Conservation (phyloP, 441 rosid genomes). For the Viola pubescens region DNA sequence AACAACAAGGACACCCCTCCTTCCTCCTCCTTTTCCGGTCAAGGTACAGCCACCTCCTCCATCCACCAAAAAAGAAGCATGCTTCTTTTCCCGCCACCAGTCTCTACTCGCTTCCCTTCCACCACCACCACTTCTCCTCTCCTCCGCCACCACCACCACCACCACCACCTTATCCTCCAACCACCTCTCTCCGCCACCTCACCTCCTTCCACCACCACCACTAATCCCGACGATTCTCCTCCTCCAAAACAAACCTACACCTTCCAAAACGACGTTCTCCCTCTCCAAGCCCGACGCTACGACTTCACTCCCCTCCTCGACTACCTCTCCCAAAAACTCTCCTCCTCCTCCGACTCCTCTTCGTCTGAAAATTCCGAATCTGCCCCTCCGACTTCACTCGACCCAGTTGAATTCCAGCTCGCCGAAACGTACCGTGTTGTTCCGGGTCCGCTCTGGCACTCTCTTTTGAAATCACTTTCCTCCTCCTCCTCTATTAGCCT, state of each 20-base stretch:
- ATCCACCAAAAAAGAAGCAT: constrained; percentile 14
- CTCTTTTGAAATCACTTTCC: constrained; percentile 58
- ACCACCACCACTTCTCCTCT: constrained; percentile 23
- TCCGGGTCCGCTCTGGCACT: constrained; percentile 92
- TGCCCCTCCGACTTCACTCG: constrained; percentile 39
- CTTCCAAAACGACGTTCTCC: constrained; percentile 32
- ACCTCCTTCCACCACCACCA: constrained; percentile 15
- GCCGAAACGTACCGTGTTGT: constrained; percentile 87
- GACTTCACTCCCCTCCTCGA: constrained; percentile 82
- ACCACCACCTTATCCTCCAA: constrained; percentile 22
- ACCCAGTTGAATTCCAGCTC: constrained; percentile 56
- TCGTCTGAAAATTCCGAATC: constrained; percentile 11
- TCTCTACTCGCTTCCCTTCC: constrained; percentile 42
- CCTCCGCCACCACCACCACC: constrained; percentile 23
- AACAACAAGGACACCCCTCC: no score
- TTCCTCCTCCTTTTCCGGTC: constrained; percentile 5
- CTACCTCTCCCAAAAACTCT: constrained; percentile 40
- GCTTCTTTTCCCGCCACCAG: constrained; percentile 47
- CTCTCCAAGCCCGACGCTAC: constrained; percentile 51
- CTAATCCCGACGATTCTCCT: constrained; percentile 17
- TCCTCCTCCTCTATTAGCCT: constrained; percentile 47
- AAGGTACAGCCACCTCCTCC: background rate
- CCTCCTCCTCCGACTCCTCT: background rate
- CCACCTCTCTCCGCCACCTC: constrained; percentile 16
- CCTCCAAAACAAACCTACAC: constrained; percentile 11